A percentile compares a stretch with the other conserved stretches of the same genome.
phyloP scores from a whole-genome alignment of 2,329 filamentous ascomycete genomes.

The Fusarium sp. region DNA sequence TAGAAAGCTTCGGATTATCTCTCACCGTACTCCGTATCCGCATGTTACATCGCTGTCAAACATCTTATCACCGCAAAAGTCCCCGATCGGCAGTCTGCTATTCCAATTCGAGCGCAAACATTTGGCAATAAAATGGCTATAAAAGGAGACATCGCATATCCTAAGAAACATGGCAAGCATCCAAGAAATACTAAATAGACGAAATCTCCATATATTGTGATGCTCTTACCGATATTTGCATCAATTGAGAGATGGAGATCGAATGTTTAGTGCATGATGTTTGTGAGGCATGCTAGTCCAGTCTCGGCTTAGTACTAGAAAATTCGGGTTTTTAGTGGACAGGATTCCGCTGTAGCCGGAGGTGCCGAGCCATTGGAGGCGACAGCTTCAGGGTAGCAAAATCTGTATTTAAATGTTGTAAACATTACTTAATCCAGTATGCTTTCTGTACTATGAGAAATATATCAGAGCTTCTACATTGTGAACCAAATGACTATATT shows the following conservation, averaged over 20 bases:
- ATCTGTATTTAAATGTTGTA: too few species aligned
- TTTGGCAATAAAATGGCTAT: neutral
- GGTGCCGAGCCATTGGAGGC: neutral
- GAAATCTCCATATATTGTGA: accelerated
- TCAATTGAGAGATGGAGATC: neutral
- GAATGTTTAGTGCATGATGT: neutral
- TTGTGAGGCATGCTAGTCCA: neutral
- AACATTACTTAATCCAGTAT: neutral
- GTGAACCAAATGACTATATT: accelerated
- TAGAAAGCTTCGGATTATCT: neutral
- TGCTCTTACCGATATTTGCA: too few species aligned
- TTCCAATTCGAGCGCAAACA: accelerated
- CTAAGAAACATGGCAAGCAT: accelerated
- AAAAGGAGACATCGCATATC: neutral
- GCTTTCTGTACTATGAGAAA: accelerated
- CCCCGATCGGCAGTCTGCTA: accelerated
- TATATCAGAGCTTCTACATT: neutral
- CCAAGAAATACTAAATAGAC: neutral
- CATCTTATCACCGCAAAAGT: too few species aligned
- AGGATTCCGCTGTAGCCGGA: neutral
- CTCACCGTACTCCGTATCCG: neutral
- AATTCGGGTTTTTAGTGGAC: neutral
- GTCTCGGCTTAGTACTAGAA: neutral
- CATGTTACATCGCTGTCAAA: accelerated
- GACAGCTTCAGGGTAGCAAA: neutral